Evolutionary conservation across 192 early-diverging fungal species (phyloP).

Genomic region (Entomortierella beljakovae): DNA sequence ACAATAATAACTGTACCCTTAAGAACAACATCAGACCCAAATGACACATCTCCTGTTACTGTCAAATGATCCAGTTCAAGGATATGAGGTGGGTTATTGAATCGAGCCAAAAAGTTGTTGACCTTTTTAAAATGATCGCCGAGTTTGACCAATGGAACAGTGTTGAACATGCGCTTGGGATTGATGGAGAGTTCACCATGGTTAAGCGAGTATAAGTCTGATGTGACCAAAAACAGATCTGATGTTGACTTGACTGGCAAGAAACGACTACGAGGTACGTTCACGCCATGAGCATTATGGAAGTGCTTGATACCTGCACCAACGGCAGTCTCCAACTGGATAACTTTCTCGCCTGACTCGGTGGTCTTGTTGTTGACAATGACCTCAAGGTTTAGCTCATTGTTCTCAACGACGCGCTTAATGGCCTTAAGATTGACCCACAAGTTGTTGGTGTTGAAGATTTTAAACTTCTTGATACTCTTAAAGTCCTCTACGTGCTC

Average conservation of each 20-base stretch:
- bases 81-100: slow-evolving; percentile 95
- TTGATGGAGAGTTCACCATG: slow-evolving; percentile 95
- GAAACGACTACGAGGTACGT: slow-evolving; percentile 98
- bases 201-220: slow-evolving; percentile 92
- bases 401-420: slow-evolving; percentile 84
- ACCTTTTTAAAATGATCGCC: slow-evolving; percentile 99
- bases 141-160: slow-evolving; percentile 93
- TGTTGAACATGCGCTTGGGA: slow-evolving; percentile 93
- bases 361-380: slow-evolving; percentile 98
- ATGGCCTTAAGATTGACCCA: slow-evolving; percentile 89
- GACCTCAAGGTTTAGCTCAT: slow-evolving; percentile 87
- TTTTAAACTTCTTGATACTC: slow-evolving; percentile 99
- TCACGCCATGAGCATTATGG: slow-evolving; percentile 92
- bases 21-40: slow-evolving; percentile 91
- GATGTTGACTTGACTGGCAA: slow-evolving; percentile 98
- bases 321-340: slow-evolving; percentile 99
- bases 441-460: slow-evolving; percentile 98
- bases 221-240: slow-evolving; percentile 96
- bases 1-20: slow-evolving; percentile 99
- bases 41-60: slow-evolving; percentile 98
- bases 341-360: slow-evolving; percentile 93
- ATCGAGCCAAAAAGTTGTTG: slow-evolving; percentile 87
- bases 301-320: slow-evolving; percentile 99
- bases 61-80: slow-evolving; percentile 98
- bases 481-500: slow-evolving; percentile 99